Conservation (phyloP, 2,329 filamentous ascomycete species). For the Exserohilum turcica region DNA sequence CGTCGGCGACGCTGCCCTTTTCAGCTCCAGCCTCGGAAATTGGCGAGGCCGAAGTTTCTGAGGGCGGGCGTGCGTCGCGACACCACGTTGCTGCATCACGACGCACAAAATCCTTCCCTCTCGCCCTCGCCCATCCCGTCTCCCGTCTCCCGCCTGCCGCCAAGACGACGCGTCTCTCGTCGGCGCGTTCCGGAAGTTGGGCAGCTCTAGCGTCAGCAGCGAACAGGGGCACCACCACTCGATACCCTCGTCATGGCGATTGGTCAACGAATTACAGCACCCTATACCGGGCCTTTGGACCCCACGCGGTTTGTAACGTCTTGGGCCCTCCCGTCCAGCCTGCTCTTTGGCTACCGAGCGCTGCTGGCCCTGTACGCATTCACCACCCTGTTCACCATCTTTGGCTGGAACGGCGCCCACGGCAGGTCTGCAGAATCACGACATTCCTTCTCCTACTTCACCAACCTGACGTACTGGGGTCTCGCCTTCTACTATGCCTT, state of each 20-base stretch:
- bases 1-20: slow-evolving; percentile 7
- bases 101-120: slow-evolving; percentile 5
- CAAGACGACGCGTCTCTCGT: not conserved
- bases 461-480: slow-evolving; percentile 80
- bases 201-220: not conserved
- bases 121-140: not conserved
- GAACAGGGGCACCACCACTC: slow-evolving; percentile 6
- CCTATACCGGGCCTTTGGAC: slow-evolving; percentile 48
- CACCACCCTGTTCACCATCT: slow-evolving; percentile 69
- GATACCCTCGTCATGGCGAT: slow-evolving; percentile 30
- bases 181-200: slow-evolving; percentile 6
- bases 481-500: slow-evolving; percentile 77
- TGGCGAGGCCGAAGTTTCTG: slow-evolving; percentile 7
- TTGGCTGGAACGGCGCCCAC: slow-evolving; percentile 68
- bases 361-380: slow-evolving; percentile 68
- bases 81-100: slow-evolving; percentile 14
- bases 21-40: slow-evolving; percentile 22
- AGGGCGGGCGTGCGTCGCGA: slow-evolving; percentile 1
- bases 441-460: slow-evolving; percentile 79
- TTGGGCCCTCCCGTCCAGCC: slow-evolving; percentile 73
- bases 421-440: slow-evolving; percentile 51
- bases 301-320: slow-evolving; percentile 73
- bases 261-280: slow-evolving; percentile 26
- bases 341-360: slow-evolving; percentile 64
- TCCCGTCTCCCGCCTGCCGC: not conserved